Evolutionary conservation across 345 rosid species (phyloP).

Genomic region (Schrenkiella parvula): DNA sequence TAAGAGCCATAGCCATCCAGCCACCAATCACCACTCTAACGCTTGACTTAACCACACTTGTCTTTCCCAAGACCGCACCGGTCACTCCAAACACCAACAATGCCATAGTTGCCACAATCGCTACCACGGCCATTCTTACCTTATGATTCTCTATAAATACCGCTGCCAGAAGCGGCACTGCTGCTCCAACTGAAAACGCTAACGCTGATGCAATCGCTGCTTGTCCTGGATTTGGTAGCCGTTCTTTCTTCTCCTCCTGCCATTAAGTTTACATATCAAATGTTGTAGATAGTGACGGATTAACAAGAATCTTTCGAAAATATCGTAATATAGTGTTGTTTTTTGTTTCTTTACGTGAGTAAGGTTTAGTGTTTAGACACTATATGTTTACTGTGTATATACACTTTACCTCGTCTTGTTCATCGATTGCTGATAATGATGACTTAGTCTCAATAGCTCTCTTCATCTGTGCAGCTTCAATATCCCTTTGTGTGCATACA

Average conservation of each 20-base stretch:
- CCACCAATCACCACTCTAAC: constrained; percentile 62
- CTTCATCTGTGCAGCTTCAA: constrained; percentile 52
- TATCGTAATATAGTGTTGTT: background rate
- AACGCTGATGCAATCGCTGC: constrained; percentile 70
- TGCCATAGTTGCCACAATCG: constrained; percentile 45
- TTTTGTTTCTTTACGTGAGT: background rate
- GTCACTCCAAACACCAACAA: constrained; percentile 48
- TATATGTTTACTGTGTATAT: background rate
- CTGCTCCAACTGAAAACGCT: constrained; percentile 63
- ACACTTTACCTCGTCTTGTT: constrained; percentile 24
- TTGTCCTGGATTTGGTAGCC: constrained; percentile 57
- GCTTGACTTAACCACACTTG: constrained; percentile 43
- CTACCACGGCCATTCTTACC: constrained; percentile 49
- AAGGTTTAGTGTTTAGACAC: background rate
- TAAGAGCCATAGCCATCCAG: constrained; percentile 68
- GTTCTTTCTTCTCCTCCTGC: constrained; percentile 29
- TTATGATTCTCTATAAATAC: constrained; percentile 48
- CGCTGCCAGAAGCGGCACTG: constrained; percentile 52
- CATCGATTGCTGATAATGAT: constrained; percentile 28
- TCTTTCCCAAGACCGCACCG: constrained; percentile 58
- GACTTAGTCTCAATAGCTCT: constrained; percentile 32
- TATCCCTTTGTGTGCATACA: constrained; percentile 66
- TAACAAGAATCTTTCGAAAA: background rate
- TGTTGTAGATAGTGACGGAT: too few species aligned
- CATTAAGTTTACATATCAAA: background rate